These are phyloP conservation scores for Ganoderma leucocontextum DNA, from an alignment of 1,284 basidiomycete species.

Conservation along the genomic window DNA sequence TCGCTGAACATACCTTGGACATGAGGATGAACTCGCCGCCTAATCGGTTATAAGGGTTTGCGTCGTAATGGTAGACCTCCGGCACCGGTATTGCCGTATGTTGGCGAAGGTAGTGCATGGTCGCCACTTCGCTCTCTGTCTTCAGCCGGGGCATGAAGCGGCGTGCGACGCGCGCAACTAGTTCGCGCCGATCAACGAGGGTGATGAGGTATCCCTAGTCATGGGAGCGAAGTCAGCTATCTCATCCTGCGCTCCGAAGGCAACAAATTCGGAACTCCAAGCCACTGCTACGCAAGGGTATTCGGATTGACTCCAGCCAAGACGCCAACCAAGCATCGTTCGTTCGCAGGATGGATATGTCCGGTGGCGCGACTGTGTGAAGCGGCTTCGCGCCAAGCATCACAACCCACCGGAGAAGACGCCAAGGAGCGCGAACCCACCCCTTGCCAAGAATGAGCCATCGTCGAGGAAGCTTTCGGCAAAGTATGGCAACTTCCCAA, in stretches of 20 bases:
- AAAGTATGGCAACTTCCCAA: conserved; percentile 9
- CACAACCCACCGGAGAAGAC: neutral
- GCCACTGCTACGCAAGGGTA: neutral
- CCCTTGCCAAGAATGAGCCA: conserved; percentile 1
- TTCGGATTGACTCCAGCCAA: neutral
- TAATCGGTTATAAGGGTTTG: conserved; percentile 82
- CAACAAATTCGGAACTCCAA: neutral
- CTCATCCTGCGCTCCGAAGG: neutral
- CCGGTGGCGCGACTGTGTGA: neutral
- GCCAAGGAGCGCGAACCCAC: conserved; percentile 15
- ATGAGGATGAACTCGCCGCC: conserved; percentile 86
- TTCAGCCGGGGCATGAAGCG: conserved; percentile 85
- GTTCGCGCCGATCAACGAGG: conserved; percentile 63
- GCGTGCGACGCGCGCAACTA: conserved; percentile 81
- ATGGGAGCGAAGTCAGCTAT: conserved; percentile 20
- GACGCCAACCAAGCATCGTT: neutral
- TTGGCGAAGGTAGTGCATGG: conserved; percentile 76
- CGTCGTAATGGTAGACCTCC: conserved; percentile 75
- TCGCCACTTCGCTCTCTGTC: conserved; percentile 85
- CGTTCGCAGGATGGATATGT: neutral
- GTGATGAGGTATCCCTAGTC: conserved; percentile 77
- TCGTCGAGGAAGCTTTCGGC: conserved; percentile 10
- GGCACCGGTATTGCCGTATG: conserved; percentile 77
- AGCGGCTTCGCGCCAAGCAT: conserved; percentile 9
- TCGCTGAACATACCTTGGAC: conserved; percentile 69